Percentiles rank a stretch among this genome's conserved stretches.
Conservation (phyloP, 2,329 filamentous ascomycete species). For the Hypoxylon sp. region DNA sequence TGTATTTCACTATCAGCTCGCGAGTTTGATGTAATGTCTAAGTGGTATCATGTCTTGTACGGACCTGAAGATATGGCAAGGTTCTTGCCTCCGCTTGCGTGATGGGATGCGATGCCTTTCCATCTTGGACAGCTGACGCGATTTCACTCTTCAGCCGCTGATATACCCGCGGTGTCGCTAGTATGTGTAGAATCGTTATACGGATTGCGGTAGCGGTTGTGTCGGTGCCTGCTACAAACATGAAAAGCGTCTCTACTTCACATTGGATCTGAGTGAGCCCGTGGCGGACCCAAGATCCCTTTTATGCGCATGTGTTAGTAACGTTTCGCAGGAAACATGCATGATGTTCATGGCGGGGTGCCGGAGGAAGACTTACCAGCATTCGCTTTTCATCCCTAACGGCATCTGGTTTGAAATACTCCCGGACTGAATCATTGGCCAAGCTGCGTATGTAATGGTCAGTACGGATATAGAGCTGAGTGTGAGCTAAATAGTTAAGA, state of each 20-base stretch:
- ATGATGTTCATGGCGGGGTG: background rate
- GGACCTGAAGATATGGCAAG: conserved; percentile 51
- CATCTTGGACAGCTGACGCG: conserved; percentile 52
- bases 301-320: background rate
- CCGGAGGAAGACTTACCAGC: conserved; percentile 38
- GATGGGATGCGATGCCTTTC: conserved; percentile 51
- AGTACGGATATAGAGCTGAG: background rate
- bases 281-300: conserved; percentile 52
- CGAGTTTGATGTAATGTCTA: background rate
- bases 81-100: conserved; percentile 50
- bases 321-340: background rate
- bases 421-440: conserved; percentile 22
- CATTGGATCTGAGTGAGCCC: conserved; percentile 51
- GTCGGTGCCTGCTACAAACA: conserved; percentile 58
- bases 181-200: conserved; percentile 61
- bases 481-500: background rate
- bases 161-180: conserved; percentile 60
- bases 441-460: conserved; percentile 12
- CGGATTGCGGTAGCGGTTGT: conserved; percentile 64
- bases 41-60: background rate
- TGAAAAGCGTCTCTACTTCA: conserved; percentile 50
- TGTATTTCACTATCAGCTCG: conserved; percentile 26
- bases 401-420: conserved; percentile 10
- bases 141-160: conserved; percentile 61
- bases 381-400: conserved; percentile 31